Conservation (phyloP, 208 protist species). For the Leishmania martiniquensis region DNA sequence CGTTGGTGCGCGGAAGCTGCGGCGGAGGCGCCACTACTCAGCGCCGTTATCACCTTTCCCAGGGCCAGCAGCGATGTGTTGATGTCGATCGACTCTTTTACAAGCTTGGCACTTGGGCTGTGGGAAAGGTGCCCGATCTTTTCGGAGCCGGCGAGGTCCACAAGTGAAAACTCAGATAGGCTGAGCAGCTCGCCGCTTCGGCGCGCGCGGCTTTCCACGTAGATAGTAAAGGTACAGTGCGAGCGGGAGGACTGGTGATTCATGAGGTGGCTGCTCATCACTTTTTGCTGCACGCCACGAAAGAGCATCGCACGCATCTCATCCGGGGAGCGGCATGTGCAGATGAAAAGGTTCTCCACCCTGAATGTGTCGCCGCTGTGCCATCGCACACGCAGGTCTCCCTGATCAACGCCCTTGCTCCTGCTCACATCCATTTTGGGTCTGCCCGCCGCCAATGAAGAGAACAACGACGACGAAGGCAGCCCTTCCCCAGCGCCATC, state of each 20-base stretch:
- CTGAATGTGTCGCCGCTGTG: constrained; percentile 68
- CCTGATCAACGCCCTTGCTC: constrained; percentile 7
- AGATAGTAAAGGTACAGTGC: constrained; percentile 91
- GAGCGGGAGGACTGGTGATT: constrained; percentile 93
- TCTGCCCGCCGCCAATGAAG: not conserved
- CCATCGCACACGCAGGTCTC: constrained; percentile 66
- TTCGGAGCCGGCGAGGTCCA: constrained; percentile 94
- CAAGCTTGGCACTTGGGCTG: constrained; percentile 52
- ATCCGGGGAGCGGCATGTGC: constrained; percentile 59
- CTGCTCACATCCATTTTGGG: constrained; percentile 3
- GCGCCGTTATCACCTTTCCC: constrained; percentile 92
- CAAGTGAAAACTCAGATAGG: constrained; percentile 80
- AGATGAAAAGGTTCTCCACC: constrained; percentile 90
- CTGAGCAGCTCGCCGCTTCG: constrained; percentile 43
- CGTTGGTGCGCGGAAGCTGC: not conserved
- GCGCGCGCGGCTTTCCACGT: constrained; percentile 60
- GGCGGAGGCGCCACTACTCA: constrained; percentile 29
- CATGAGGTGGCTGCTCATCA: constrained; percentile 82
- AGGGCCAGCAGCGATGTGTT: constrained; percentile 92
- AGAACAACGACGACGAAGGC: not conserved
- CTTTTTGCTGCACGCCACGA: constrained; percentile 72
- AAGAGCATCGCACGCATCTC: constrained; percentile 84
- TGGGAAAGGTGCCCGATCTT: constrained; percentile 63
- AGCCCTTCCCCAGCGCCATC: constrained; percentile 6
- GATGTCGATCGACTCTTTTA: constrained; percentile 92